These are phyloP conservation scores for Phylloboletellus chloephorus DNA, from an alignment of 1,284 basidiomycete genomes.

Conservation along the genomic window DNA sequence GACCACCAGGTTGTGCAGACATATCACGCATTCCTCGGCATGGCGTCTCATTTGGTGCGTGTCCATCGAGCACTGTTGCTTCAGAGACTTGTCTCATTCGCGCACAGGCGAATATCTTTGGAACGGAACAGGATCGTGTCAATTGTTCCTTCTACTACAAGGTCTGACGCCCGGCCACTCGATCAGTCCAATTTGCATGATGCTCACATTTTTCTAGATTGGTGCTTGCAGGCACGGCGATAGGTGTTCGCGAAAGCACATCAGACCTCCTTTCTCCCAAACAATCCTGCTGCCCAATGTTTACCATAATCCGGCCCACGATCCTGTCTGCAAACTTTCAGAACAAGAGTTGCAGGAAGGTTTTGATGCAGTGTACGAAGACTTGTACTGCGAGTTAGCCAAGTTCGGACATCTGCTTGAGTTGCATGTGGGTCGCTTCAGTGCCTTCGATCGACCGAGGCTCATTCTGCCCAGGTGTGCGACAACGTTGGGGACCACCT, in stretches of 20 bases:
- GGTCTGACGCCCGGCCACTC: conserved; percentile 38
- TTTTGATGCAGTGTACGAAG: conserved; percentile 97
- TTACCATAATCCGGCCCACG: conserved; percentile 95
- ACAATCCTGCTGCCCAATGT: conserved; percentile 98
- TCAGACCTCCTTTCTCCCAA: conserved; percentile 94
- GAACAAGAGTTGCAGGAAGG: conserved; percentile 89
- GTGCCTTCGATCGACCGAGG: neutral
- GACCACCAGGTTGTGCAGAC: neutral
- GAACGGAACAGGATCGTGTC: conserved; percentile 88
- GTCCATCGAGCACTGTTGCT: neutral
- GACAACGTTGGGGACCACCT: conserved; percentile 99
- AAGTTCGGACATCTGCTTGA: conserved; percentile 96
- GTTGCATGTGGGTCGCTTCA: conserved; percentile 68
- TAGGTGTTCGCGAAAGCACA: conserved; percentile 95
- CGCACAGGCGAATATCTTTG: conserved; percentile 74
- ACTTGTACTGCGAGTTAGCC: conserved; percentile 86
- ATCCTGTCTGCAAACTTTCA: conserved; percentile 81
- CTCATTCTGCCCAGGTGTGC: conserved; percentile 61
- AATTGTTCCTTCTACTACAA: conserved; percentile 97
- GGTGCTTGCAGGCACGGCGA: conserved; percentile 96
- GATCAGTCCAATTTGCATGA: conserved; percentile 9
- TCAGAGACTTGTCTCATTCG: neutral
- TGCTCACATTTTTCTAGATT: conserved; percentile 50
- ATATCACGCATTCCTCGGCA: conserved; percentile 20
- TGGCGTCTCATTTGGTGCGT: conserved; percentile 62